Conservation (phyloP, 176 grass and related monocot species). For the Tillandsia fasciculata region DNA sequence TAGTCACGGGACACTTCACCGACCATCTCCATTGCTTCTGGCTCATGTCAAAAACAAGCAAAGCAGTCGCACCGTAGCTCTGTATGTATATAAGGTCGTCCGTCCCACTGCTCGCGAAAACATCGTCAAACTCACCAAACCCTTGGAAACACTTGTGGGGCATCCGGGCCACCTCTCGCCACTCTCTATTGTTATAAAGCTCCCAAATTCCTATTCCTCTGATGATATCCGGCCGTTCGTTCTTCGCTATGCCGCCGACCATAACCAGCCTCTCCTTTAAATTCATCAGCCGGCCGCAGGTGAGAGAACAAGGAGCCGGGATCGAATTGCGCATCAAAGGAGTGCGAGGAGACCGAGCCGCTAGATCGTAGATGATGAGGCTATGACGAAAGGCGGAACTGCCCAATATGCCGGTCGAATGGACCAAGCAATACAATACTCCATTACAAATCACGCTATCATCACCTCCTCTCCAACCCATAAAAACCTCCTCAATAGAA, state of each 20-base stretch:
- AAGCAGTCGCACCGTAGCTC: constrained; percentile 73
- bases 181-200: constrained; percentile 41
- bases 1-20: constrained; percentile 64
- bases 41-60: constrained; percentile 73
- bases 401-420: constrained; percentile 66
- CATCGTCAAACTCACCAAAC: constrained; percentile 88
- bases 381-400: constrained; percentile 62
- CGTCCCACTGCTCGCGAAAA: constrained; percentile 69
- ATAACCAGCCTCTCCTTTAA: constrained; percentile 63
- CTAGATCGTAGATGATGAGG: constrained; percentile 60
- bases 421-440: constrained; percentile 78
- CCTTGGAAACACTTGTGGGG: constrained; percentile 96
- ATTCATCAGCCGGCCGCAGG: constrained; percentile 77
- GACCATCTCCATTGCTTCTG: constrained; percentile 85
- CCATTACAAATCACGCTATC: constrained; percentile 78
- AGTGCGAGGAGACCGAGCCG: constrained; percentile 12
- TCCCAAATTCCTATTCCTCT: constrained; percentile 96
- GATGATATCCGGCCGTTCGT: constrained; percentile 86
- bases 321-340: constrained; percentile 38
- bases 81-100: constrained; percentile 80
- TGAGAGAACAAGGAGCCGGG: constrained; percentile 60
- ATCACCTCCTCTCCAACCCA: constrained; percentile 85
- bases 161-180: constrained; percentile 70
- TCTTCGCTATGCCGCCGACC: constrained; percentile 87
- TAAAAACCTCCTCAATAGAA: constrained; percentile 45